These are phyloP conservation scores for Geranium incanum DNA, from an alignment of 441 rosid species.

Conservation along the genomic window DNA sequence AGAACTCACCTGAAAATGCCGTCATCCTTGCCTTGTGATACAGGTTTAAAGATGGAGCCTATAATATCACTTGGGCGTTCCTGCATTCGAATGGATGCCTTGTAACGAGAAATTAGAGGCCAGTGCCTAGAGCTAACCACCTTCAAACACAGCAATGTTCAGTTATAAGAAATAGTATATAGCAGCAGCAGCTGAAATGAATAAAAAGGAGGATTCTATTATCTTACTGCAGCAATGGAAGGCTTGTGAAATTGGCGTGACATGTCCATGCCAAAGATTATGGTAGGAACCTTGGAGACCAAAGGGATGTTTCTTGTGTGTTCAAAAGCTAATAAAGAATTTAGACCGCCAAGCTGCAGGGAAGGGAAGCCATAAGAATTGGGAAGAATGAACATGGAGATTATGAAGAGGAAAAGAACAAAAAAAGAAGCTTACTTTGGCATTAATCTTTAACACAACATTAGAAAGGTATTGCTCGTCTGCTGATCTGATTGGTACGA, in stretches of 20 bases:
- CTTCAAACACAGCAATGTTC: slow-evolving; percentile 19
- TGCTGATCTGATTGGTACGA: slow-evolving; percentile 38
- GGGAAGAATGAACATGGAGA: too few relatives aligned
- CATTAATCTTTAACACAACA: slow-evolving; percentile 52
- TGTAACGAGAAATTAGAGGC: slow-evolving; percentile 71
- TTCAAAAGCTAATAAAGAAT: slow-evolving; percentile 40
- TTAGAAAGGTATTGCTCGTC: slow-evolving; percentile 53
- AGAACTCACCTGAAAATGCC: slow-evolving; percentile 69
- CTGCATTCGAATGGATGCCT: slow-evolving; percentile 72
- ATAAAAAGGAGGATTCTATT: slow-evolving; percentile 21
- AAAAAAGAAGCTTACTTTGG: slow-evolving; percentile 41
- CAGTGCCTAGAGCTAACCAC: slow-evolving; percentile 73
- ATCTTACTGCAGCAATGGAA: slow-evolving; percentile 81
- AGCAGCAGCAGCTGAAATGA: not conserved
- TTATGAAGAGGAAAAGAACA: too few relatives aligned
- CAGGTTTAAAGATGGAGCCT: slow-evolving; percentile 47
- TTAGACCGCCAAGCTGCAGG: slow-evolving; percentile 61
- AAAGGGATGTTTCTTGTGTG: slow-evolving; percentile 36
- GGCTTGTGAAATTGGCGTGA: slow-evolving; percentile 66
- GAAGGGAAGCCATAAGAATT: too few relatives aligned
- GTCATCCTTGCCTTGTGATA: slow-evolving; percentile 40
- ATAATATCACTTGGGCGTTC: slow-evolving; percentile 73
- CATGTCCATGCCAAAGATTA: slow-evolving; percentile 68
- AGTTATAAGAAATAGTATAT: not conserved
- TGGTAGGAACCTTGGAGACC: slow-evolving; percentile 40